Percentiles rank a stretch among this genome's conserved stretches.
Evolutionary conservation across 2,329 filamentous ascomycete species (phyloP).

Genomic region (Ophiocordyceps camponoti-rufipedis): DNA sequence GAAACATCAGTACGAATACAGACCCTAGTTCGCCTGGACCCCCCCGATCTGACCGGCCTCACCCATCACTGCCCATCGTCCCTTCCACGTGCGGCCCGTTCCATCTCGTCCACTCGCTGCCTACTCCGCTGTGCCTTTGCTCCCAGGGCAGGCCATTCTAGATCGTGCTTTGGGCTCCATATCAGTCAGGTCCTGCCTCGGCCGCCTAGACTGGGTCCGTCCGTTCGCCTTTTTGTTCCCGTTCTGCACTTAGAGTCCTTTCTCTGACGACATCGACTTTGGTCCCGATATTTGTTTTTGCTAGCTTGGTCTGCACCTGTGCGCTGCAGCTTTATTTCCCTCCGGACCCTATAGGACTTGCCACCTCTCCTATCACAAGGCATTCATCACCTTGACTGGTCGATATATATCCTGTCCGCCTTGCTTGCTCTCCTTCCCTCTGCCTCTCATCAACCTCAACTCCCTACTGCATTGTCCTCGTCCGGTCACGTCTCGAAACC

Average conservation of each 20-base stretch:
- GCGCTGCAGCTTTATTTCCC: neutral
- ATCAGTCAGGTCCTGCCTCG: neutral
- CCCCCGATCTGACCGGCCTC: neutral
- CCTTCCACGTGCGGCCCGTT: slow-evolving; percentile 1
- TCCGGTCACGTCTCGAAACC: neutral
- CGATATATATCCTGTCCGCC: too few species aligned
- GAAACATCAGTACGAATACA: too few species aligned
- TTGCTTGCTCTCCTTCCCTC: too few species aligned
- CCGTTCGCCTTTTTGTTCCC: neutral
- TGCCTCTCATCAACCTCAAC: neutral
- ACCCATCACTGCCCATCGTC: neutral
- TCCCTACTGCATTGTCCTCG: neutral
- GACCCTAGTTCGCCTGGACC: too few species aligned
- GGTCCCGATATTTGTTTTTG: neutral
- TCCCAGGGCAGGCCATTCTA: neutral
- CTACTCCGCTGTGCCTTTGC: neutral
- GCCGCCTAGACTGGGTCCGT: neutral
- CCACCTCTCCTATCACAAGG: neutral
- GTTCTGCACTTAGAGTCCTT: neutral
- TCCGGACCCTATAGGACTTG: neutral
- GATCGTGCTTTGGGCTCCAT: neutral
- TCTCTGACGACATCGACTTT: slow-evolving; percentile 3
- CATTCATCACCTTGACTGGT: too few species aligned
- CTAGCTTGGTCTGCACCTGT: neutral
- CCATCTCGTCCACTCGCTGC: neutral